phyloP scores from a whole-genome alignment of 768 basidiomycete genomes.

The Scleroderma citrinum region DNA sequence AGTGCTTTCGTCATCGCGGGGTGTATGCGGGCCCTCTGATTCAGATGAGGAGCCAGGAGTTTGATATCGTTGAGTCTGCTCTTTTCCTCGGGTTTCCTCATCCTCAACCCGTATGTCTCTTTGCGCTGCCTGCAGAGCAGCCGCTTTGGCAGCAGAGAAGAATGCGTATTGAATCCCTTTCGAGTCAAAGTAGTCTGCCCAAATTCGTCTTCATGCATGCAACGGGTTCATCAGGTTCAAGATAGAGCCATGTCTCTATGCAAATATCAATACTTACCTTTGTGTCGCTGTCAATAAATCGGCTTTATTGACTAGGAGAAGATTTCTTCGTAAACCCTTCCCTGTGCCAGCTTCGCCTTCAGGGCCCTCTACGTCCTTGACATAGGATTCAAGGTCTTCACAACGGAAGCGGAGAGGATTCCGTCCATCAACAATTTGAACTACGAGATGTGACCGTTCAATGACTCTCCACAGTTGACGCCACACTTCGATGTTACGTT shows the following conservation, averaged over 20 bases:
- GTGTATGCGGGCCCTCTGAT: slow-evolving; percentile 22
- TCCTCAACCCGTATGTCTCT: slow-evolving; percentile 37
- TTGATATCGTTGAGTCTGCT: not conserved
- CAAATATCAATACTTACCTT: slow-evolving; percentile 44
- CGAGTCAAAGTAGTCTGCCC: slow-evolving; percentile 89
- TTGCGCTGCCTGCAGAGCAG: slow-evolving; percentile 74
- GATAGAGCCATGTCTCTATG: not conserved
- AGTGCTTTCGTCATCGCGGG: slow-evolving; percentile 13
- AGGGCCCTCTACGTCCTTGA: slow-evolving; percentile 74
- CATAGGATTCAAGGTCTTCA: slow-evolving; percentile 84
- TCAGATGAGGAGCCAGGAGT: slow-evolving; percentile 28
- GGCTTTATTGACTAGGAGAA: slow-evolving; percentile 93
- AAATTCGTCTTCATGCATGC: slow-evolving; percentile 48
- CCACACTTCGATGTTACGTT: slow-evolving; percentile 98
- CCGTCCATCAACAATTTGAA: slow-evolving; percentile 95
- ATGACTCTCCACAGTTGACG: slow-evolving; percentile 95
- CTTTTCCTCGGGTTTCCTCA: slow-evolving; percentile 9
- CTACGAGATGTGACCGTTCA: slow-evolving; percentile 89
- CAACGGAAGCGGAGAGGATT: slow-evolving; percentile 92
- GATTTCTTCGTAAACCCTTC: slow-evolving; percentile 61
- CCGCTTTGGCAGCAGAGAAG: slow-evolving; percentile 87
- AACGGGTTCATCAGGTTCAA: slow-evolving; percentile 1
- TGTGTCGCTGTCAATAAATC: slow-evolving; percentile 86
- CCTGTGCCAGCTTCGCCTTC: slow-evolving; percentile 80
- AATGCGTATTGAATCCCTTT: slow-evolving; percentile 79